Evolutionary conservation across 805 yeast genomes (phyloP).

Genomic region (Candida manassasensis): DNA sequence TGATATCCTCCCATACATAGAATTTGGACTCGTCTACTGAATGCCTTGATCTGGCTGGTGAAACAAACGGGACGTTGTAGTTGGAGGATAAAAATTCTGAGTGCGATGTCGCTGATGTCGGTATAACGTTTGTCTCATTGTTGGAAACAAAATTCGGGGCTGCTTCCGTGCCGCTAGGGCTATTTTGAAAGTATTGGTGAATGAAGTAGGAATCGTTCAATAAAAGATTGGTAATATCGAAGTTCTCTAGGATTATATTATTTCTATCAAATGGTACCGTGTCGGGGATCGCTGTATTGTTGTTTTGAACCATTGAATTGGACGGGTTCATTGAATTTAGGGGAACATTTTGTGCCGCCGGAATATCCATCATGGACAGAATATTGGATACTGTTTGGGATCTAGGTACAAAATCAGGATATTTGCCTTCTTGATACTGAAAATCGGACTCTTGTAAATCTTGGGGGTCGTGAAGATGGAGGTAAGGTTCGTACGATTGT

Average conservation of each 20-base stretch:
- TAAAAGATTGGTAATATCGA: slow-evolving; percentile 22
- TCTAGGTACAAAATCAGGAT: slow-evolving; percentile 1
- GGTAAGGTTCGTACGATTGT: slow-evolving; percentile 26
- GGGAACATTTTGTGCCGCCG: too few species aligned
- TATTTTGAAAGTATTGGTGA: slow-evolving; percentile 5
- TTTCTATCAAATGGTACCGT: slow-evolving; percentile 4
- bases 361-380: too few species aligned
- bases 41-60: background rate
- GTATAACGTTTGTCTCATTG: background rate
- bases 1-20: background rate
- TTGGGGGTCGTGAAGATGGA: slow-evolving; percentile 24
- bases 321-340: too few species aligned
- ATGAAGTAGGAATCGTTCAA: slow-evolving; percentile 16
- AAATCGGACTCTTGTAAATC: slow-evolving; percentile 31
- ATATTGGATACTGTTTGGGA: background rate
- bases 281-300: background rate
- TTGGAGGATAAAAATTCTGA: background rate
- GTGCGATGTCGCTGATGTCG: background rate
- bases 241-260: slow-evolving; percentile 18
- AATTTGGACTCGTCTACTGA: slow-evolving; percentile 1
- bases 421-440: slow-evolving; percentile 20
- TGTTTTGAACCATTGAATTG: too few species aligned
- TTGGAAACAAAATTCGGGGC: background rate
- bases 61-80: background rate
- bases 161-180: background rate